phyloP scores from a whole-genome alignment of 331 rosid species.

The Pyracantha coccinea region DNA sequence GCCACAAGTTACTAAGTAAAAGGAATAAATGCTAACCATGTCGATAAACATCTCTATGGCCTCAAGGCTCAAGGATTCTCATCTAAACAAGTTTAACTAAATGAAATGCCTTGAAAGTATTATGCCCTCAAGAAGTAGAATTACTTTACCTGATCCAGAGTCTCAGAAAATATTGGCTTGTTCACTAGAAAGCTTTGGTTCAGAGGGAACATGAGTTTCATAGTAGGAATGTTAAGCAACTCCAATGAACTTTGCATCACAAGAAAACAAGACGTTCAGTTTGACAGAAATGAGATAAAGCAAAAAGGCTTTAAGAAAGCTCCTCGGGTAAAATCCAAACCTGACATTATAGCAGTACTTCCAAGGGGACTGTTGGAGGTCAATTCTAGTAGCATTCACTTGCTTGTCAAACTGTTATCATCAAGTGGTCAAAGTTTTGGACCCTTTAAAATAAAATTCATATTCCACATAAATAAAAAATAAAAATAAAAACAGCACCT shows the following conservation, averaged over 20 bases:
- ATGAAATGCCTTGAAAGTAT: neutral
- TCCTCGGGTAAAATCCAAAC: slow-evolving; percentile 9
- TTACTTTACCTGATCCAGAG: slow-evolving; percentile 21
- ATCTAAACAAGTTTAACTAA: neutral
- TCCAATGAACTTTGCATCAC: slow-evolving; percentile 31
- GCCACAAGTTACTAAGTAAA: neutral
- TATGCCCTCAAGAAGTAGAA: neutral
- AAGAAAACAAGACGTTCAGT: slow-evolving; percentile 12
- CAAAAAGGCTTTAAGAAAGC: neutral
- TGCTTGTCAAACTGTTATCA: slow-evolving; percentile 48
- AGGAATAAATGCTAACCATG: neutral
- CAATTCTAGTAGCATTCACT: slow-evolving; percentile 33
- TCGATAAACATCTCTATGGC: neutral
- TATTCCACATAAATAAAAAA: neutral
- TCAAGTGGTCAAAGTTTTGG: slow-evolving; percentile 20
- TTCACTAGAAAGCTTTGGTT: slow-evolving; percentile 39
- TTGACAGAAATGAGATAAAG: slow-evolving; percentile 4
- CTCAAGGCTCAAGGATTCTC: neutral
- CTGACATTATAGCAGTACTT: slow-evolving; percentile 54
- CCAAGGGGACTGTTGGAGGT: slow-evolving; percentile 12
- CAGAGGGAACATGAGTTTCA: slow-evolving; percentile 30
- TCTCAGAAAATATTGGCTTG: slow-evolving; percentile 20
- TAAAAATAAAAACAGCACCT: slow-evolving; percentile 23
- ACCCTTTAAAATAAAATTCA: neutral
- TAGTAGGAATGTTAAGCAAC: slow-evolving; percentile 23